Conservation (phyloP, 208 protist genomes). For the Crithidia thermophila region DNA sequence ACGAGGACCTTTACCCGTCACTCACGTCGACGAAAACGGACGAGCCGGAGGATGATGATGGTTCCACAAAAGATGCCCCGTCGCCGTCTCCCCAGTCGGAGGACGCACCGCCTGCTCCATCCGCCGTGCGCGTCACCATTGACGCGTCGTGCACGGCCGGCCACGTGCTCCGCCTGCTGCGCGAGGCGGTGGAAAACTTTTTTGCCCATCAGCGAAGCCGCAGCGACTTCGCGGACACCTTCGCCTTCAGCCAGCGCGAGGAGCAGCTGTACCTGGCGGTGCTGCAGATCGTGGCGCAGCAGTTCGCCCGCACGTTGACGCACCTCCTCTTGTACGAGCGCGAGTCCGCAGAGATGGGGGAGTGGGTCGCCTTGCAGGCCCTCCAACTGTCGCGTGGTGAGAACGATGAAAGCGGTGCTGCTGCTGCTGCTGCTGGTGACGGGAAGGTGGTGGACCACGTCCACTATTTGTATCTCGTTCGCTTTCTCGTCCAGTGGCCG, state of each 20-base stretch:
- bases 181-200: slow-evolving; percentile 45
- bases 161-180: slow-evolving; percentile 60
- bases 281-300: slow-evolving; percentile 46
- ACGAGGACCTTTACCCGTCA: slow-evolving; percentile 30
- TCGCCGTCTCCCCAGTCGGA: no score
- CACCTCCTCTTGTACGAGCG: slow-evolving; percentile 69
- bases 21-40: background rate
- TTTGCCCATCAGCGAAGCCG: slow-evolving; percentile 47
- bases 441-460: slow-evolving; percentile 9
- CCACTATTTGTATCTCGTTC: slow-evolving; percentile 81
- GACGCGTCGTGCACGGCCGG: slow-evolving; percentile 35
- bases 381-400: background rate
- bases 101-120: background rate
- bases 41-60: no score
- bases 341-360: slow-evolving; percentile 67
- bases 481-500: slow-evolving; percentile 83
- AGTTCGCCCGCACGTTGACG: slow-evolving; percentile 61
- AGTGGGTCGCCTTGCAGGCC: slow-evolving; percentile 41
- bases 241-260: slow-evolving; percentile 66
- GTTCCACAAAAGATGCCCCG: no score
- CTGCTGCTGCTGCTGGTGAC: background rate
- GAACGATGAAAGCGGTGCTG: background rate
- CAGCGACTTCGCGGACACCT: slow-evolving; percentile 66
- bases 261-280: slow-evolving; percentile 66
- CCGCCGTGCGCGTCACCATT: slow-evolving; percentile 17